phyloP scores from a whole-genome alignment of 2,329 filamentous ascomycete genomes.

The Pseudogymnoascus sp. region DNA sequence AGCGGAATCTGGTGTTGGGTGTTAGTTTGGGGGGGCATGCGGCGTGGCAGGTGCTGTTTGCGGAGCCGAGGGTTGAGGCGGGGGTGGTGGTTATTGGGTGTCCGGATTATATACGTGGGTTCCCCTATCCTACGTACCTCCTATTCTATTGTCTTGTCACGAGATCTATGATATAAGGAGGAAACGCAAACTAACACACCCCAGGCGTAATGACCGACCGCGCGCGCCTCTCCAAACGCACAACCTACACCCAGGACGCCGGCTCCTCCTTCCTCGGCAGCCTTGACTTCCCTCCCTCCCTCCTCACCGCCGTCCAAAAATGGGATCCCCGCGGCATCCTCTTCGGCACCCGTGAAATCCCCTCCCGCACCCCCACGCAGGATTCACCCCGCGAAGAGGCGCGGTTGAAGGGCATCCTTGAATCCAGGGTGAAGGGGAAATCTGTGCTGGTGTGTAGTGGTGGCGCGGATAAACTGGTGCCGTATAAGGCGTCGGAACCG shows the following conservation, averaged over 20 bases:
- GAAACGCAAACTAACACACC: background rate
- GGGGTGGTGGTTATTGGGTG: constrained; percentile 79
- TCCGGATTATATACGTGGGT: constrained; percentile 68
- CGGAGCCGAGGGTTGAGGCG: constrained; percentile 69
- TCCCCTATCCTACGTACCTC: background rate
- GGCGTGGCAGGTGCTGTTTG: constrained; percentile 73
- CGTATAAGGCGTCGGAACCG: constrained; percentile 49
- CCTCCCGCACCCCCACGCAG: constrained; percentile 21
- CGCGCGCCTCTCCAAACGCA: constrained; percentile 59
- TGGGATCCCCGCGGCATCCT: constrained; percentile 71
- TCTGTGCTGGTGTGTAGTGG: constrained; percentile 57
- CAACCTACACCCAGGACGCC: constrained; percentile 47
- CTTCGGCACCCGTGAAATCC: constrained; percentile 43
- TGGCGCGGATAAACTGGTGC: constrained; percentile 62
- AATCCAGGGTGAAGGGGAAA: constrained; percentile 49
- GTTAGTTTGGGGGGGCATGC: constrained; percentile 82
- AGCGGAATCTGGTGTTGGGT: constrained; percentile 67
- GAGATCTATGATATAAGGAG: no score
- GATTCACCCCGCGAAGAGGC: constrained; percentile 33
- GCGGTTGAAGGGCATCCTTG: constrained; percentile 38
- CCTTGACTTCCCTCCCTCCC: constrained; percentile 61
- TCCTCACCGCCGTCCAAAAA: constrained; percentile 53
- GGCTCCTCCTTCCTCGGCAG: constrained; percentile 65
- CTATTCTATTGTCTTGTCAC: background rate
- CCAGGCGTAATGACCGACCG: constrained; percentile 64